Percentiles rank a stretch among this genome's conserved stretches.
These are phyloP conservation scores for Metschnikowia amazonensis DNA, from an alignment of 805 yeast species.

Conservation along the genomic window DNA sequence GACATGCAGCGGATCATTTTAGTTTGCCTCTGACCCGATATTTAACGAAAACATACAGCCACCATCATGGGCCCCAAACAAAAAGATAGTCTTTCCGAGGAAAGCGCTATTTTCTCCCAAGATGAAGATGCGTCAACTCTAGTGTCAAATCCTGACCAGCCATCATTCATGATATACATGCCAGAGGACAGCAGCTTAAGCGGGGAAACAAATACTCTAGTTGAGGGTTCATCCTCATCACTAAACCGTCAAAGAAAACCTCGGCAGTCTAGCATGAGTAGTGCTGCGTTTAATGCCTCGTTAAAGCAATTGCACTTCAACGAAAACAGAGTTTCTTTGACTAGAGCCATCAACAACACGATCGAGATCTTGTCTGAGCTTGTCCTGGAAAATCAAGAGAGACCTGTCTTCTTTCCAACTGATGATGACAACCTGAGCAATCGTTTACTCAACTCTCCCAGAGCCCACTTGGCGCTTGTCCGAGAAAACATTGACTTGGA, in stretches of 20 bases:
- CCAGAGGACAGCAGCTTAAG: slow-evolving; percentile 32
- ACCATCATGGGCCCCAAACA: slow-evolving; percentile 5
- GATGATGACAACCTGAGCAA: slow-evolving; percentile 31
- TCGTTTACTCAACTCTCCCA: slow-evolving; percentile 43
- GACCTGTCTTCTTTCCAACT: slow-evolving; percentile 65
- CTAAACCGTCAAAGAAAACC: slow-evolving; percentile 7
- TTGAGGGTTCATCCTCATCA: slow-evolving; percentile 27
- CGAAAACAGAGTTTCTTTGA: slow-evolving; percentile 62
- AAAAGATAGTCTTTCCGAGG: slow-evolving; percentile 3
- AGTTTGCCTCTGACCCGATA: slow-evolving; percentile 9
- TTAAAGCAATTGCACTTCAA: slow-evolving; percentile 74
- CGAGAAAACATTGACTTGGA: slow-evolving; percentile 33
- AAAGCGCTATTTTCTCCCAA: not conserved
- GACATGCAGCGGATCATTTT: not conserved
- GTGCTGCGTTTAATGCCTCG: slow-evolving; percentile 46
- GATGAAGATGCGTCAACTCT: slow-evolving; percentile 15
- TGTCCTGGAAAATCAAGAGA: slow-evolving; percentile 49
- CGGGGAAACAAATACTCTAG: slow-evolving; percentile 26
- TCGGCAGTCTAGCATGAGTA: slow-evolving; percentile 17
- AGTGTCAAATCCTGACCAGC: slow-evolving; percentile 14
- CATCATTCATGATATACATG: slow-evolving; percentile 25
- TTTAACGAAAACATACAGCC: not conserved
- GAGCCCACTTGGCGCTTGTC: slow-evolving; percentile 52
- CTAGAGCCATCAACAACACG: slow-evolving; percentile 55
- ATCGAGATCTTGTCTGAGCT: slow-evolving; percentile 49